These are phyloP conservation scores for Aspergillus fumigatiaffinis DNA, from an alignment of 2,329 filamentous ascomycete species.

Conservation along the genomic window DNA sequence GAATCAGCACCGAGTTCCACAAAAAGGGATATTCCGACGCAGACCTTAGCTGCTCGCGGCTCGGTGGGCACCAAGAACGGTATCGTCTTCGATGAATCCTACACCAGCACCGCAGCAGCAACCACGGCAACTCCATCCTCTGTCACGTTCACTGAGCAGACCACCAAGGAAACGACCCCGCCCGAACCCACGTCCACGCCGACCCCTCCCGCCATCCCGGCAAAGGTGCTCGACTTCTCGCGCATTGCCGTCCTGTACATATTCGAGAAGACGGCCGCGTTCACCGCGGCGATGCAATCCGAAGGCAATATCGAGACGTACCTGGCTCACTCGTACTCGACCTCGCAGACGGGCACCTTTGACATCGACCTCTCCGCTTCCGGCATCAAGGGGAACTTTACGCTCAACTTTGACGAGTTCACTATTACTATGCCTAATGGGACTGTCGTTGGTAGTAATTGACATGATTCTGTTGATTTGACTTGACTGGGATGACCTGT, in stretches of 20 bases:
- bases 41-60: conserved; percentile 19
- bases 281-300: conserved; percentile 27
- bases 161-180: background rate
- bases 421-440: conserved; percentile 31
- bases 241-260: conserved; percentile 41
- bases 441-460: conserved; percentile 23
- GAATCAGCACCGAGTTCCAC: conserved; percentile 7
- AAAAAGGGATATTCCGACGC: conserved; percentile 9
- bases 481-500: background rate
- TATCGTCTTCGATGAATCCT: conserved; percentile 32
- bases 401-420: conserved; percentile 34
- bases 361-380: conserved; percentile 18
- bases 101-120: conserved; percentile 12
- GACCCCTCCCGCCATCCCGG: conserved; percentile 12
- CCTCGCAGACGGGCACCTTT: conserved; percentile 16
- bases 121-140: conserved; percentile 12
- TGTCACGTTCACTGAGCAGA: background rate
- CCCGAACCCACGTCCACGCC: conserved; percentile 4
- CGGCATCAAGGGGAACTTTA: conserved; percentile 25
- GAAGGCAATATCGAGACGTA: conserved; percentile 30
- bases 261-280: conserved; percentile 30
- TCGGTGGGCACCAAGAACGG: conserved; percentile 32
- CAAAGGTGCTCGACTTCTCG: conserved; percentile 31
- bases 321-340: conserved; percentile 22
- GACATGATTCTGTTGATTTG: background rate